Evolutionary conservation across 179 eudicot genomes (phyloP), one percentile per base, ranked within the genome.

Genomic region (Actinidia arguta): DNA sequence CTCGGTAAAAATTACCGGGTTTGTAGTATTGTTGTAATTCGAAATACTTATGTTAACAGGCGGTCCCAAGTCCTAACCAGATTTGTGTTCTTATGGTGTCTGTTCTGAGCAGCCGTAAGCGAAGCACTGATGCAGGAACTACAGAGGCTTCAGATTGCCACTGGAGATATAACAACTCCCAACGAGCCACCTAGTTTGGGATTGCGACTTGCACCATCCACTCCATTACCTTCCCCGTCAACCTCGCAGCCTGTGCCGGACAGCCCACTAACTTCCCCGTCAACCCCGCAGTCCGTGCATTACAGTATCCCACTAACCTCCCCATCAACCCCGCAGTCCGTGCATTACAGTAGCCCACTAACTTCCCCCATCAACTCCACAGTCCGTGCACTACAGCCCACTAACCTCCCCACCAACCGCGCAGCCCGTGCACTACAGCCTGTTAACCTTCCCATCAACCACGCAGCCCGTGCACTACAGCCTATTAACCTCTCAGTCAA

Each of bases 131-230:
- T 85, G 85, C 89, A 80, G 14, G 93, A 92, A 82, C 46, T 91
- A 11, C 92, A 92, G 76, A 87, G 90, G 85, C 89, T 91, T 20
- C 85, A 93, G 89, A 39, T 88, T 18, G 88, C 91, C 5, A 92
- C 92, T 0, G 93, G 91, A 18, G 95, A 89, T 75, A 81, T 85
- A 54, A 81, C 76, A 81, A 83, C 82, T 75, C 83, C 91, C 11
- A 78, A 90, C 0, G 91, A 87, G 36, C 85, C 90, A 73, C 85
- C 86, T 61, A 85, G 89, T 81, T 54, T 86, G 75, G 90, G 89
- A 36, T 17, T 24, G 17, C 18, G 10, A 25, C 55, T 20, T 9
- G 24, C 48, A 8, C 81, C 55, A 31, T 9, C 24, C 78, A 52
- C 61, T 61, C 46, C 78, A 6, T 25, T 31, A 27, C 22, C 62